These are phyloP conservation scores for Friedmanniomyces simplex DNA, from an alignment of 495 filamentous ascomycete species.

Conservation along the genomic window DNA sequence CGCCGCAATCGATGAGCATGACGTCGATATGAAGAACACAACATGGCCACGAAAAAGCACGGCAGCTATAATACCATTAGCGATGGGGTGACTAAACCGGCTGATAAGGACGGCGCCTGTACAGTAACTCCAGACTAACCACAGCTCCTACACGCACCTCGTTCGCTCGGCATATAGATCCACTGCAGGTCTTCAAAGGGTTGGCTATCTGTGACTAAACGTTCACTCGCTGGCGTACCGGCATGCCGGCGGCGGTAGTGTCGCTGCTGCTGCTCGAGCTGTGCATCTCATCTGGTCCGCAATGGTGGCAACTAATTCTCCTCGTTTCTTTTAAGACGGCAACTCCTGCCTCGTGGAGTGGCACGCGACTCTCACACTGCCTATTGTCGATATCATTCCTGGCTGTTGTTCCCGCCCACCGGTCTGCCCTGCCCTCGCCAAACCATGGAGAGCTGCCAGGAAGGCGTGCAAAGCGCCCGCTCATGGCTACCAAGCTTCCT, in stretches of 20 bases:
- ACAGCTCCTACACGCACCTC: background rate
- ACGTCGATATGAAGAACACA: too few species aligned
- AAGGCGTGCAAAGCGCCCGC: conserved; percentile 12
- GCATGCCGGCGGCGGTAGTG: background rate
- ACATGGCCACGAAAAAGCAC: background rate
- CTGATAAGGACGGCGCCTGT: background rate
- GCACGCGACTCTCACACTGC: background rate
- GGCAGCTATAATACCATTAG: background rate
- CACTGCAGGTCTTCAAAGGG: background rate
- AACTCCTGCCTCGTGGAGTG: too few species aligned
- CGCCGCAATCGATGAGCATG: too few species aligned
- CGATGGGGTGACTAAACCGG: background rate
- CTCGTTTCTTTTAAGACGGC: too few species aligned
- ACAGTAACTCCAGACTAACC: background rate
- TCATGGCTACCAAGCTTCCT: conserved; percentile 29
- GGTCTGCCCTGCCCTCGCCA: background rate
- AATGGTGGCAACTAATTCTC: too few species aligned
- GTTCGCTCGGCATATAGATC: background rate
- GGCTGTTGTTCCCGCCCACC: background rate
- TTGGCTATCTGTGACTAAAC: conserved; percentile 5
- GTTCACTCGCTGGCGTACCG: background rate
- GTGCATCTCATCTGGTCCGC: background rate
- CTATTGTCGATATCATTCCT: background rate
- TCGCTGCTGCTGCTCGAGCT: background rate
- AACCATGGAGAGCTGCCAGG: conserved; percentile 26